Evolutionary conservation across 2,329 filamentous ascomycete species (phyloP).

Genomic region (Chaetomiaceae sp.): DNA sequence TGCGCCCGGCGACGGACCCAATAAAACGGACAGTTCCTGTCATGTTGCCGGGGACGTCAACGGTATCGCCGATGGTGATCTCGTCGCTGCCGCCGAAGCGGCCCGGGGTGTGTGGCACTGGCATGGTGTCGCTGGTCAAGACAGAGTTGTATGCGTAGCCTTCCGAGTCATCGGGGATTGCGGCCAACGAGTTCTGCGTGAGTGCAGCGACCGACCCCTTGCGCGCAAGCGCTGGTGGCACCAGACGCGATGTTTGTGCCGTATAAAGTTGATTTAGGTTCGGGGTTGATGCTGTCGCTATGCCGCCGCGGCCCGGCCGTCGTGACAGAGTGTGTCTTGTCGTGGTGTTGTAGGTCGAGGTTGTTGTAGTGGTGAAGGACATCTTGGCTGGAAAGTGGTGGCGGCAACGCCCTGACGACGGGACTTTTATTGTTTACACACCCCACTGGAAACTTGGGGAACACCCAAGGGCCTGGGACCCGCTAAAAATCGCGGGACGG

Average conservation of each 20-base stretch:
- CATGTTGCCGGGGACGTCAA: conserved; percentile 94
- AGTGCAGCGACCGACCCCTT: conserved; percentile 70
- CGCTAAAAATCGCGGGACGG: conserved; percentile 12
- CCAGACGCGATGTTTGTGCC: conserved; percentile 37
- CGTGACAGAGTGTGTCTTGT: conserved; percentile 37
- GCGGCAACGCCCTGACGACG: conserved; percentile 17
- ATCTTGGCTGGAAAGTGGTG: conserved; percentile 24
- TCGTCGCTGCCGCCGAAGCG: conserved; percentile 44
- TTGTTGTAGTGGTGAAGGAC: conserved; percentile 35
- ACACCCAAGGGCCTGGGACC: background rate
- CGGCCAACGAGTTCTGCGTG: conserved; percentile 57
- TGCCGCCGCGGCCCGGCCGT: conserved; percentile 39
- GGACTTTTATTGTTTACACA: conserved; percentile 26
- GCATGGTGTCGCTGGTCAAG: conserved; percentile 45
- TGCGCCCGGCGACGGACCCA: conserved; percentile 81
- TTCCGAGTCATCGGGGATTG: conserved; percentile 63
- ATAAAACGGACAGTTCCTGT: conserved; percentile 84
- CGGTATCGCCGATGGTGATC: conserved; percentile 72
- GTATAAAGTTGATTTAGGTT: conserved; percentile 16
- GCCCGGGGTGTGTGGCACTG: conserved; percentile 50
- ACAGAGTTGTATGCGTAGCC: conserved; percentile 58
- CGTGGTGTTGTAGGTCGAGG: conserved; percentile 34
- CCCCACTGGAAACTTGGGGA: conserved; percentile 10
- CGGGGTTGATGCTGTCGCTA: conserved; percentile 44
- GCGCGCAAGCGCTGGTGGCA: conserved; percentile 52